These are phyloP conservation scores for Cercospora sojina DNA, from an alignment of 2,329 filamentous ascomycete species.

Conservation along the genomic window DNA sequence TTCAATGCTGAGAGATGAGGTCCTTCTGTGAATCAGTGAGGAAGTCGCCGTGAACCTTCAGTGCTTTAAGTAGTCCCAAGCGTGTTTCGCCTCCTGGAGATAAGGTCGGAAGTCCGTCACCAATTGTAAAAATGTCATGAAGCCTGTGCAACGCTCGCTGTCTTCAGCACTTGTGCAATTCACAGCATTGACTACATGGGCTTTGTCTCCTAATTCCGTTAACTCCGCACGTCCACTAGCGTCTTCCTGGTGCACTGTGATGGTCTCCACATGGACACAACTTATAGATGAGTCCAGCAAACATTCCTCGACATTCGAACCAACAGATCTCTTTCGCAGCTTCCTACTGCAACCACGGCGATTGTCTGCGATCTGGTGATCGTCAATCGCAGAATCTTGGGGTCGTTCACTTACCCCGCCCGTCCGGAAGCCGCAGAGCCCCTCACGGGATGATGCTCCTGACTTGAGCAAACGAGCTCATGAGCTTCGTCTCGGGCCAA, in stretches of 20 bases:
- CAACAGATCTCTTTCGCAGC: not conserved
- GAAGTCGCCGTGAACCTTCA: no score
- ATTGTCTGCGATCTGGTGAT: not conserved
- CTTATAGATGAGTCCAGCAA: not conserved
- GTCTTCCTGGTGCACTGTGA: not conserved
- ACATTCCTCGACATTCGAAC: not conserved
- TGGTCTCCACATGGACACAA: not conserved
- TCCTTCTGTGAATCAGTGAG: not conserved
- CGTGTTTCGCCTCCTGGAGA: not conserved
- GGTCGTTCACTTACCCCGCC: not conserved
- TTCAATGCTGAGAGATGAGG: not conserved
- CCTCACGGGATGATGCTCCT: slow-evolving; percentile 15
- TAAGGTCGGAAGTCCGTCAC: not conserved
- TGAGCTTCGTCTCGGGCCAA: slow-evolving; percentile 18
- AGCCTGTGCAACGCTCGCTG: not conserved
- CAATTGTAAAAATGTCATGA: not conserved
- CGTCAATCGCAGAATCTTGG: not conserved
- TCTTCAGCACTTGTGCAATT: not conserved
- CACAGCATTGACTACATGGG: not conserved
- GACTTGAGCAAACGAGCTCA: slow-evolving; percentile 10
- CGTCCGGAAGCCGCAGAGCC: slow-evolving; percentile 1
- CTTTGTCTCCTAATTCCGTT: not conserved
- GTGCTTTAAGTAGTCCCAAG: not conserved
- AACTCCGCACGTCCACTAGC: not conserved
- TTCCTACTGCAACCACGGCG: not conserved